Conservation (phyloP, 306 rosid genomes). For the Crotalaria pallida region DNA sequence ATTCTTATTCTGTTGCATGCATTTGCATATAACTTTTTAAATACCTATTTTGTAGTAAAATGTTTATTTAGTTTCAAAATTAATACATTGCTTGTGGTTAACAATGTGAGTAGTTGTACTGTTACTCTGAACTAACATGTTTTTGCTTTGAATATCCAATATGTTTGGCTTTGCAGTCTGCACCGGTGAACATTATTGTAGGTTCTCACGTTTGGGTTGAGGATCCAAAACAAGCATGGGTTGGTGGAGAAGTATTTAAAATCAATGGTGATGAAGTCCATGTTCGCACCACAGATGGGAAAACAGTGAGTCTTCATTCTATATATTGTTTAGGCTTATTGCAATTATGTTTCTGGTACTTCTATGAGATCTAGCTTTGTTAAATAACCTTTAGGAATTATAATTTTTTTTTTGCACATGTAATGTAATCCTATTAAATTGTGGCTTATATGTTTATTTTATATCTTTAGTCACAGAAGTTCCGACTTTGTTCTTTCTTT, state of each 20-base stretch:
- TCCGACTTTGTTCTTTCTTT: neutral
- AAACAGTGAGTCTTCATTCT: conserved; percentile 53
- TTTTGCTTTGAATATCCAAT: conserved; percentile 19
- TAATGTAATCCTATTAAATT: conserved; percentile 8
- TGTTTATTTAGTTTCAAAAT: neutral
- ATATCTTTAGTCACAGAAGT: neutral
- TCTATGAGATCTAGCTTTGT: neutral
- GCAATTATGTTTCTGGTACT: neutral
- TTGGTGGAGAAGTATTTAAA: conserved; percentile 86
- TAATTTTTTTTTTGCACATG: neutral
- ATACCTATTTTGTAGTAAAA: neutral
- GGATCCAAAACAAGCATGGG: conserved; percentile 87
- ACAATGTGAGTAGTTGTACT: neutral
- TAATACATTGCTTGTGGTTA: neutral
- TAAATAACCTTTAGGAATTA: neutral
- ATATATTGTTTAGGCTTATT: conserved; percentile 13
- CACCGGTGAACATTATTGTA: conserved; percentile 88
- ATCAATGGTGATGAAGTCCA: conserved; percentile 81
- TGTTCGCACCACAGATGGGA: conserved; percentile 57
- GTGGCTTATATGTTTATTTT: neutral
- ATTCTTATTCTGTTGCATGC: conserved; percentile 15
- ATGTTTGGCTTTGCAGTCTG: conserved; percentile 60
- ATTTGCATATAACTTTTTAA: neutral
- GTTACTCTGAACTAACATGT: conserved; percentile 23
- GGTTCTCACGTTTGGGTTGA: conserved; percentile 99